Percentiles rank a stretch among this genome's conserved stretches.
These are phyloP conservation scores for Penicillium janthinellum DNA, from an alignment of 2,329 filamentous ascomycete species.

Conservation along the genomic window DNA sequence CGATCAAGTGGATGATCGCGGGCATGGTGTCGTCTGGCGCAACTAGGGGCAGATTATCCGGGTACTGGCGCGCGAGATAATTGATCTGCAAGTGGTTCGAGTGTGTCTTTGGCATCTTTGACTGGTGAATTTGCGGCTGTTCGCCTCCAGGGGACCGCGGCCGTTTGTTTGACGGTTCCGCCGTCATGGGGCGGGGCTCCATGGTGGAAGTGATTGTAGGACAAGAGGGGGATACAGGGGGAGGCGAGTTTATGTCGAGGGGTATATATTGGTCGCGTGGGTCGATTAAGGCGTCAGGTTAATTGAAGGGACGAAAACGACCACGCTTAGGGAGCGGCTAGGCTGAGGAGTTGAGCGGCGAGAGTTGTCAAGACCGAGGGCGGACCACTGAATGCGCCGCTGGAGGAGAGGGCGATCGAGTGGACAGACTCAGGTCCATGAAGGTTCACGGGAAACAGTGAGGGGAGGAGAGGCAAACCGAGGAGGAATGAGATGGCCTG, in stretches of 20 bases:
- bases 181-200: constrained; percentile 38
- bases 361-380: constrained; percentile 2
- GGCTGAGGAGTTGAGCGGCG: not conserved
- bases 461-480: constrained; percentile 1
- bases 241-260: not conserved
- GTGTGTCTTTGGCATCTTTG: constrained; percentile 57
- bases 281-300: not conserved
- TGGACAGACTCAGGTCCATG: constrained; percentile 12
- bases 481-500: constrained; percentile 1
- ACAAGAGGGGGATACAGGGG: not conserved
- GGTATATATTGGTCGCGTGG: not conserved
- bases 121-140: constrained; percentile 38
- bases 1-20: constrained; percentile 70
- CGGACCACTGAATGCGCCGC: constrained; percentile 10
- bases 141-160: constrained; percentile 49
- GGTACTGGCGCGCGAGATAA: constrained; percentile 65
- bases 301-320: not conserved
- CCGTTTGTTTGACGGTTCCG: constrained; percentile 47
- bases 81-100: constrained; percentile 67
- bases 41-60: constrained; percentile 63
- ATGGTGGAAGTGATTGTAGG: constrained; percentile 23
- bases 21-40: constrained; percentile 70
- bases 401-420: constrained; percentile 10
- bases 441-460: constrained; percentile 7
- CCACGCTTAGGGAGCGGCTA: not conserved